Base-by-base conservation (phyloP, 2,329 filamentous ascomycete genomes). In the Phyllachora maydis region DNA sequence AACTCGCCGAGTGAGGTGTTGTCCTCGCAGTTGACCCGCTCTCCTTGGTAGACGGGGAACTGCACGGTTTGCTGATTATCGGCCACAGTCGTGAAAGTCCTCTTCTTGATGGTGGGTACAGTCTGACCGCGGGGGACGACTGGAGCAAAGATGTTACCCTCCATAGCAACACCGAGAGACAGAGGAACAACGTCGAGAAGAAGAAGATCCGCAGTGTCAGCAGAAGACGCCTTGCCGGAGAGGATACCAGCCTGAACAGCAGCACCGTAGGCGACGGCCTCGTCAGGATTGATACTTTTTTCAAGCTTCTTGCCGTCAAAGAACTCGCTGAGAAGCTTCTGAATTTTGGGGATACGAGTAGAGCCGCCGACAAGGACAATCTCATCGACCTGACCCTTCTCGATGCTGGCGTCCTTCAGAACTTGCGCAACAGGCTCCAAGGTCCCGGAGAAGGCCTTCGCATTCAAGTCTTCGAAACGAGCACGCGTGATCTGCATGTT, bases 261-360 rank as follows among this genome's bases (percentile, higher is more conserved):
- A 36, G 88, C 88, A 72, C 88, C 88, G 59, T 93, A 93, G 42
- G 88, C 88, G 45, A 98, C 88, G 40, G 88, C 88, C 67, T 98
- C 88, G 49, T 98, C 88, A 43, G 88, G 88, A 71, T 98, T 98
- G 65, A 95, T 95, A 65, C 78, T 88, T 68, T 93, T 95, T 71
- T 95, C 85, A 38, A 93, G 79, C 76, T 98, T 93, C 81, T 98
- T 98, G 58, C 83, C 83, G 52, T 90, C 78, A 63, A 98, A 98
- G 70, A 83, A 93, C 58, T 98, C 88, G 60, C 74, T 83, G 38
- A 98, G 73, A 37, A 98, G 76, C 71, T 95, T 95, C 74, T 98
- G 88, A 54, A 98, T 91, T 52, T 74, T 72, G 47, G 88, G 88
- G 42, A 98, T 98, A 81, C 88, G 88, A 46, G 88, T 98, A 34